Base-by-base conservation (phyloP, 192 early-diverging fungal genomes). In the Powellomyces hirtus region DNA sequence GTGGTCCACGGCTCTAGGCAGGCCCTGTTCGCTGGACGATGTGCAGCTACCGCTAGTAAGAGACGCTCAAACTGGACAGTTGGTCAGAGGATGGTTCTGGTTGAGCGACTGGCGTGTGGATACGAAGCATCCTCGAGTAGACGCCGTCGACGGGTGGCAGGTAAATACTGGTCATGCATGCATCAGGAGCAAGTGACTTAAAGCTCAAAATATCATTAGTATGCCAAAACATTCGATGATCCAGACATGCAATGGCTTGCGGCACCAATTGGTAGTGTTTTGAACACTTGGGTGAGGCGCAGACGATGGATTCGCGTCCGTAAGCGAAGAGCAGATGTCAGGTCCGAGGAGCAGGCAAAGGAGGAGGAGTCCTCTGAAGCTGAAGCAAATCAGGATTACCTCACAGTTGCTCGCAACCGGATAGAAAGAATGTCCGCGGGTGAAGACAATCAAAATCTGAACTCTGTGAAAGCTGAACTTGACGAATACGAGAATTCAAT, bases 51-150 rank as follows among this genome's bases (percentile, higher is more conserved):
- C 89, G 4, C 14, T 34, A 1, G 67, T 69, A 7, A 49, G 58
- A 30, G 62, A 44, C 22, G 18, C 55, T n/a, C n/a, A 61, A 46
- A 50, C 26, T n/a, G 44, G 59, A 29, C 67, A 60, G 58, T 18
- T 46, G 7, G 67, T 69, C 27, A 49, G 68, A 58, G 70, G 79
- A 13, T 93, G 90, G 90, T 93, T 86, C 59, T 93, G 91, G 91
- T 45, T 92, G 22, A 89, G 86, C 11, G 91, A 93, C 52, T 93
- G 91, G 91, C 65, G 78, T n/a, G 72, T 91, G 29, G 91, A 91
- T 68, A 69, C 74, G 20, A 74, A 68, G 8, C 79, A 88, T 64
- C 87, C 89, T 3, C 71, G 69, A 42, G 71, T 83, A 6, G 88
- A 92, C 61, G 62, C 75, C 11, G 73, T 62, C 8, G 82, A 86